These are phyloP conservation scores for Yamadazyma atlantica DNA, from an alignment of 1,139 yeast species.

Conservation along the genomic window DNA sequence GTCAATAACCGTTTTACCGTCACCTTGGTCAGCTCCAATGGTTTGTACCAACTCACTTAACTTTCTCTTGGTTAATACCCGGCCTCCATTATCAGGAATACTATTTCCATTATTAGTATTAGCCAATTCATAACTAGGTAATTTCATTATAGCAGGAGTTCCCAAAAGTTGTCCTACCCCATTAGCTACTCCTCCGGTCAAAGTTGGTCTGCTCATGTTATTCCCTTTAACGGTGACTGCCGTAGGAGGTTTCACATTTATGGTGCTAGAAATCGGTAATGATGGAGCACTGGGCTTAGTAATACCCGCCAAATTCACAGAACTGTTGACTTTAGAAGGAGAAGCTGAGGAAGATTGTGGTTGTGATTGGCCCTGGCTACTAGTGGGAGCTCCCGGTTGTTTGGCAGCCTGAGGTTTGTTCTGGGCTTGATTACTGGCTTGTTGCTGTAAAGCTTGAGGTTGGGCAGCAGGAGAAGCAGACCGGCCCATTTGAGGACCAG, in stretches of 20 bases:
- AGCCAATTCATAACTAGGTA: constrained; percentile 82
- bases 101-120: constrained; percentile 31
- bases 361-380: constrained; percentile 3
- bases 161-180: constrained; percentile 57
- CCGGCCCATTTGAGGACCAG: constrained; percentile 8
- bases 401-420: neutral
- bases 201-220: constrained; percentile 66
- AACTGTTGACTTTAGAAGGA: constrained; percentile 11
- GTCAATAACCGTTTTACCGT: constrained; percentile 86
- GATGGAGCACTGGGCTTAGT: constrained; percentile 70
- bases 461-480: constrained; percentile 11
- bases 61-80: constrained; percentile 87
- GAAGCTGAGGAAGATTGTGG: constrained; percentile 10
- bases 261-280: constrained; percentile 67
- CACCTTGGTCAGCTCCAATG: constrained; percentile 82
- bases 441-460: constrained; percentile 2
- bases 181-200: constrained; percentile 83
- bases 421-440: constrained; percentile 2
- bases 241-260: constrained; percentile 63
- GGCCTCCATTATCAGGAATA: constrained; percentile 57
- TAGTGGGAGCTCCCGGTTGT: neutral
- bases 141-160: constrained; percentile 72
- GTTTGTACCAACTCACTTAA: constrained; percentile 80
- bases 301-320: constrained; percentile 38
- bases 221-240: constrained; percentile 57